Conservation (phyloP, 1,139 yeast species). For the Geotrichum aggregatum region DNA sequence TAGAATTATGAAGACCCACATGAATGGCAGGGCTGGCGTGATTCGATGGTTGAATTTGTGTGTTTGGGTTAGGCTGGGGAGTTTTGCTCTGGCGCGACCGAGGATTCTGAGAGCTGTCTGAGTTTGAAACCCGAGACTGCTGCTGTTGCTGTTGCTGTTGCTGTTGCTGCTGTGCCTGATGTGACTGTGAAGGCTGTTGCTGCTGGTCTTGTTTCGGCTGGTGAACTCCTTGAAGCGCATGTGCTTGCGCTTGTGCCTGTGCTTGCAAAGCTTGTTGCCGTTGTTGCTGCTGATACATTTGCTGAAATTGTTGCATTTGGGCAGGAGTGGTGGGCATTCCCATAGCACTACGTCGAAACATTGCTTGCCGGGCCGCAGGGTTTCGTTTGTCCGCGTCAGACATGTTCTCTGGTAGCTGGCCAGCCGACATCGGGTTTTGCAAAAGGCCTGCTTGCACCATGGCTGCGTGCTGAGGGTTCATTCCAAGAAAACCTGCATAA, state of each 20-base stretch:
- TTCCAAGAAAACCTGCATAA: constrained; percentile 15
- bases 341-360: constrained; percentile 24
- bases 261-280: constrained; percentile 21
- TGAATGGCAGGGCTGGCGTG: constrained; percentile 32
- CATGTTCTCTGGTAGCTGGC: constrained; percentile 27
- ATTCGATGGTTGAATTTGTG: constrained; percentile 1
- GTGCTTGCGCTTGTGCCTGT: constrained; percentile 21
- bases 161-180: constrained; percentile 31
- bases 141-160: constrained; percentile 24
- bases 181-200: constrained; percentile 29
- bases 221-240: too few relatives aligned
- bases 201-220: constrained; percentile 27
- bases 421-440: constrained; percentile 19
- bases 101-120: constrained; percentile 19
- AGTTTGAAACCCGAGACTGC: neutral
- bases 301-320: constrained; percentile 29
- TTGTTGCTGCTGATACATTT: constrained; percentile 24
- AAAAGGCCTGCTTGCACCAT: constrained; percentile 15
- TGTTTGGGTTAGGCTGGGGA: constrained; percentile 15
- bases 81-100: neutral
- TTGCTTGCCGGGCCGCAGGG: constrained; percentile 11
- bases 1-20: constrained; percentile 24
- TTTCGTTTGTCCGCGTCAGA: constrained; percentile 33
- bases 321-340: neutral
- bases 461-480: constrained; percentile 20